phyloP scores from a whole-genome alignment of 1,284 basidiomycete species.

The Leccinum colubrinum region DNA sequence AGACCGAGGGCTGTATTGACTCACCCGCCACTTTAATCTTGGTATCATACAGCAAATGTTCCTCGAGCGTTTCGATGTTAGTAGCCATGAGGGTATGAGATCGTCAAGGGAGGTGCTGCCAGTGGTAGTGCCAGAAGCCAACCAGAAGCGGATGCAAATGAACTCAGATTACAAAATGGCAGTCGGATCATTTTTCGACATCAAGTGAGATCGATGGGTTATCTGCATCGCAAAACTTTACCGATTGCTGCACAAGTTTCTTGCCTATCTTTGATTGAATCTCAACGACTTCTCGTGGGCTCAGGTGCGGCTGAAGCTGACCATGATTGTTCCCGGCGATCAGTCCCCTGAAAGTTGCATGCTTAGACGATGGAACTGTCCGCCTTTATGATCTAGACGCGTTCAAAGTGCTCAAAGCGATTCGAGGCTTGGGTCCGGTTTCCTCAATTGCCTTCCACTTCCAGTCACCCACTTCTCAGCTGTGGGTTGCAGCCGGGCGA shows the following conservation, averaged over 20 bases:
- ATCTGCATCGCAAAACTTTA: conserved; percentile 24
- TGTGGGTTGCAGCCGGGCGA: conserved; percentile 63
- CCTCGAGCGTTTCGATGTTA: conserved; percentile 43
- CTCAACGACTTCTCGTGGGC: conserved; percentile 49
- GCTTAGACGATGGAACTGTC: conserved; percentile 64
- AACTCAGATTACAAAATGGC: no score
- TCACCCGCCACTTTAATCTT: conserved; percentile 93
- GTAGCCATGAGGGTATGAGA: conserved; percentile 14
- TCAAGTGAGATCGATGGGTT: neutral
- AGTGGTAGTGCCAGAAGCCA: neutral
- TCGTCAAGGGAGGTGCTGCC: neutral
- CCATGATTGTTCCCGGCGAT: neutral
- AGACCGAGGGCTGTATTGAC: conserved; percentile 22
- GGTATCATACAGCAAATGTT: conserved; percentile 64
- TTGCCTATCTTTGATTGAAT: conserved; percentile 43
- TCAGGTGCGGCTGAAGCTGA: conserved; percentile 41
- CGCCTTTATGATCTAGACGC: conserved; percentile 63
- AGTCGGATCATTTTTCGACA: no score
- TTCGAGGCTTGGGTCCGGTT: conserved; percentile 57
- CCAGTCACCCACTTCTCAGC: conserved; percentile 38
- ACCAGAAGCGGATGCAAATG: no score
- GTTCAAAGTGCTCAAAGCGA: conserved; percentile 59
- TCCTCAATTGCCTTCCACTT: conserved; percentile 55
- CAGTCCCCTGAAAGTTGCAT: conserved; percentile 1
- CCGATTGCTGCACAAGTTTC: conserved; percentile 46